These are phyloP conservation scores for Geranium brycei DNA, from an alignment of 345 rosid genomes.

Conservation along the genomic window DNA sequence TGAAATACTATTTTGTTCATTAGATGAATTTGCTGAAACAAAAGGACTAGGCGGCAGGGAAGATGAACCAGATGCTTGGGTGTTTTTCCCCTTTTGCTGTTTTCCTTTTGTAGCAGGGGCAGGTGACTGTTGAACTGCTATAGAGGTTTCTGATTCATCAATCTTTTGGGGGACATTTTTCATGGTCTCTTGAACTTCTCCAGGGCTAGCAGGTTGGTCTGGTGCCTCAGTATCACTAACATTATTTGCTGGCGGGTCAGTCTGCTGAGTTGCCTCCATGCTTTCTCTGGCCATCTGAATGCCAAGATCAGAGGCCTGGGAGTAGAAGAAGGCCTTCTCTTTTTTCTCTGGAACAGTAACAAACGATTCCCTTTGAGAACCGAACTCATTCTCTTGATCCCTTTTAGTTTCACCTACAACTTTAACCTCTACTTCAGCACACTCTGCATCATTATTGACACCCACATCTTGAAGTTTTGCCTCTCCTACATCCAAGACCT, in stretches of 20 bases:
- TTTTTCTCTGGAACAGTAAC: constrained; percentile 25
- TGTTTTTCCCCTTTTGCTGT: constrained; percentile 36
- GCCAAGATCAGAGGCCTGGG: constrained; percentile 61
- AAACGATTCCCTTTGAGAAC: constrained; percentile 5
- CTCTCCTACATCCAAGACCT: constrained; percentile 25
- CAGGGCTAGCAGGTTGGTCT: constrained; percentile 20
- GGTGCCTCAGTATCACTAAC: constrained; percentile 16
- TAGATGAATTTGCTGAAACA: constrained; percentile 47
- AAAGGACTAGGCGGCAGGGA: constrained; percentile 37
- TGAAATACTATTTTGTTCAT: constrained; percentile 31
- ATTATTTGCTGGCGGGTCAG: constrained; percentile 8
- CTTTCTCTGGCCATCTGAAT: constrained; percentile 47
- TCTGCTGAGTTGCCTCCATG: constrained; percentile 24
- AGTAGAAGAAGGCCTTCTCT: constrained; percentile 46
- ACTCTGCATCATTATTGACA: constrained; percentile 25
- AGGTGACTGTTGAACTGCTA: constrained; percentile 17
- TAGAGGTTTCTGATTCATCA: constrained; percentile 20
- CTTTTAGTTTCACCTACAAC: constrained; percentile 39
- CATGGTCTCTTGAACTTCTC: constrained; percentile 17
- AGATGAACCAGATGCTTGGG: constrained; percentile 35
- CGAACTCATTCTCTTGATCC: constrained; percentile 22
- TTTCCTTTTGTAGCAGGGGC: constrained; percentile 37
- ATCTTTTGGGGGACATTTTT: constrained; percentile 25
- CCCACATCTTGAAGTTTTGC: constrained; percentile 31
- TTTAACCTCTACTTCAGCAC: constrained; percentile 38